These are phyloP conservation scores for Fallopia convolvulus DNA, from an alignment of 148 eudicot genomes.

Conservation along the genomic window DNA sequence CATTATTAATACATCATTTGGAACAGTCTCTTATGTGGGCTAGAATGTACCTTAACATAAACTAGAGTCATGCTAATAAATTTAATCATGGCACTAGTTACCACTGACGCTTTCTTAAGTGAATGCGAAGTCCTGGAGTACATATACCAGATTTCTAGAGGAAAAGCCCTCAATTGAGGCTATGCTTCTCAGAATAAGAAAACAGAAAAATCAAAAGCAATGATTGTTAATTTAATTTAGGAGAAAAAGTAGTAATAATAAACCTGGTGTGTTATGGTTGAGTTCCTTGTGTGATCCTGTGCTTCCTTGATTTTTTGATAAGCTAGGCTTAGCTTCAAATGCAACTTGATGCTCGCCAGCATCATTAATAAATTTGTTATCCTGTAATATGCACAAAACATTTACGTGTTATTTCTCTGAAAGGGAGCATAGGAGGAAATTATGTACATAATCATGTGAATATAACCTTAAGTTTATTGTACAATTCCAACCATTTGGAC, in stretches of 20 bases:
- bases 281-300: slow-evolving; percentile 12
- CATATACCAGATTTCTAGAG: neutral
- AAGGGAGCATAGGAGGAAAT: neutral
- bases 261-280: slow-evolving; percentile 1
- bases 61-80: neutral
- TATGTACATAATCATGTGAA: neutral
- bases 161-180: neutral
- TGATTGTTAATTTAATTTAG: neutral
- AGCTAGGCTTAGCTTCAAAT: slow-evolving; percentile 30
- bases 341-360: slow-evolving; percentile 25
- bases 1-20: no score
- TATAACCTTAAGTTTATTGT: slow-evolving; percentile 54
- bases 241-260: neutral
- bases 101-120: neutral
- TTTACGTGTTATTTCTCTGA: neutral
- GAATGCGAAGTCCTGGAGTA: neutral
- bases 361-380: slow-evolving; percentile 28
- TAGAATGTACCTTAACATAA: neutral
- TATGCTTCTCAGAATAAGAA: neutral
- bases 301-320: slow-evolving; percentile 28
- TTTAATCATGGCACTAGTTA: neutral
- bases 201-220: neutral
- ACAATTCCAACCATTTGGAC: slow-evolving; percentile 76
- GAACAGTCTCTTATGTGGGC: neutral
- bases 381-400: slow-evolving; percentile 32